Conservation (phyloP, 345 rosid species). For the Gossypium mustelinum region DNA sequence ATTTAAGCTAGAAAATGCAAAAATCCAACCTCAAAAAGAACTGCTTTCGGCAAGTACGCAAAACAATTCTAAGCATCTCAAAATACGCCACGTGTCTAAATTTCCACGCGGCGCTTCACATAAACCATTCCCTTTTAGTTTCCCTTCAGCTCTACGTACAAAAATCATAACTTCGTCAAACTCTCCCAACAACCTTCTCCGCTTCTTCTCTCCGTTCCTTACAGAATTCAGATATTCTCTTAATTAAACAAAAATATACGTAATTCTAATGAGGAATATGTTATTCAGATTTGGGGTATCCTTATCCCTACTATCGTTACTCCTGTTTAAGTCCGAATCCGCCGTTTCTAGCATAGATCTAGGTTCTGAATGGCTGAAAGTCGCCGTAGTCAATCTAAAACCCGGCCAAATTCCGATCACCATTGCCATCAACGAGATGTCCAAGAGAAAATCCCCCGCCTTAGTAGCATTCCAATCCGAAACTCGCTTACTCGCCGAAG, state of each 20-base stretch:
- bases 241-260: not conserved
- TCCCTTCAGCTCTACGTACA: too few relatives aligned
- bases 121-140: not conserved
- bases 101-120: constrained; percentile 11
- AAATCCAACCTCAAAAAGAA: too few relatives aligned
- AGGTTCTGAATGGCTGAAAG: constrained; percentile 92
- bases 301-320: constrained; percentile 30
- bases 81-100: constrained; percentile 23
- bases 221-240: not conserved
- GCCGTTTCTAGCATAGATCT: constrained; percentile 95
- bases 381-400: constrained; percentile 82
- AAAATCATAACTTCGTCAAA: not conserved
- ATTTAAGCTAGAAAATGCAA: too few relatives aligned
- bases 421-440: constrained; percentile 96
- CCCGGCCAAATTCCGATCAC: constrained; percentile 89
- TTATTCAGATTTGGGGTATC: constrained; percentile 30
- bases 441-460: constrained; percentile 91
- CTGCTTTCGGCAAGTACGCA: not conserved
- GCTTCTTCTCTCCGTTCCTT: constrained; percentile 1
- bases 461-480: constrained; percentile 79
- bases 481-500: constrained; percentile 76
- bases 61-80: constrained; percentile 22
- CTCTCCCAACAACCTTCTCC: not conserved
- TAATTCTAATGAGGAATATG: constrained; percentile 33
- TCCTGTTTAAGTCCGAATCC: constrained; percentile 44